phyloP scores from a whole-genome alignment of 176 grass and related monocot species.

The Musa itinerans region DNA sequence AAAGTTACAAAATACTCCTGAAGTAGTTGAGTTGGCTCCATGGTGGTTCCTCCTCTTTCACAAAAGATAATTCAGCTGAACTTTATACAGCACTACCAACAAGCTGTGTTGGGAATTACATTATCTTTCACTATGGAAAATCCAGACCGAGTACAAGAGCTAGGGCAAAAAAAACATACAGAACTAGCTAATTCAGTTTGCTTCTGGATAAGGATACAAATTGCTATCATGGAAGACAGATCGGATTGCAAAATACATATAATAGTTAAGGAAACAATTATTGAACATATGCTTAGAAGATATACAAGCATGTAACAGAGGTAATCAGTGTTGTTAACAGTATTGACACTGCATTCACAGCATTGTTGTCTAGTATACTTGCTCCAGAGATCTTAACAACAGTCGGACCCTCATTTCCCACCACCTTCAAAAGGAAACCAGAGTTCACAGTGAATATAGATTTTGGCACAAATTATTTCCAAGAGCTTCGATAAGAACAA shows the following conservation, averaged over 20 bases:
- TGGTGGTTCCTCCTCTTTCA: no score
- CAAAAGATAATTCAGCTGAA: no score
- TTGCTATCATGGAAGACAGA: not conserved
- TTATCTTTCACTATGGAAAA: not conserved
- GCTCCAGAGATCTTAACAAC: constrained; percentile 79
- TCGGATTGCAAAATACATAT: not conserved
- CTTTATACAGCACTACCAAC: not conserved
- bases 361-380: constrained; percentile 72
- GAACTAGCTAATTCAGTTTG: not conserved
- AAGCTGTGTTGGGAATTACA: not conserved
- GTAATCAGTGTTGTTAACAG: constrained; percentile 57
- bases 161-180: not conserved
- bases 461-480: not conserved
- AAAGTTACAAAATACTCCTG: no score
- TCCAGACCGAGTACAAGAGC: not conserved
- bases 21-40: no score
- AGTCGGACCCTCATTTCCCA: constrained; percentile 55
- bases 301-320: constrained; percentile 52
- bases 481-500: not conserved
- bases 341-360: constrained; percentile 72
- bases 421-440: constrained; percentile 52
- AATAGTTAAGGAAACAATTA: not conserved
- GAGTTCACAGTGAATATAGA: not conserved
- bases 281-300: constrained; percentile 30
- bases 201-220: not conserved